Evolutionary conservation across 2,329 filamentous ascomycete species (phyloP).

Genomic region (Fusarium domesticum): DNA sequence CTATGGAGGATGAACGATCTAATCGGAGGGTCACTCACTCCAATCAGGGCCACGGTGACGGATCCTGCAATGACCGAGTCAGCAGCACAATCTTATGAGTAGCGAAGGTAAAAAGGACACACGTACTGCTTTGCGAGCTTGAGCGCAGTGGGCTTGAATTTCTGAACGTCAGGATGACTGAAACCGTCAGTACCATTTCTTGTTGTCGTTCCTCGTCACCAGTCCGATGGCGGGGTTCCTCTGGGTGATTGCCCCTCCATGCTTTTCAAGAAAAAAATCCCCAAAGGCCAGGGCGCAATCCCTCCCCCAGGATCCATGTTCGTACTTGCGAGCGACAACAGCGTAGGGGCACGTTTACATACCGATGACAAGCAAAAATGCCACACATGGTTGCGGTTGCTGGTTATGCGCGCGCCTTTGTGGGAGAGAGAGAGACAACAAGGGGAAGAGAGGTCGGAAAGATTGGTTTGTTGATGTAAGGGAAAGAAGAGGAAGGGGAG

Average conservation of each 20-base stretch:
- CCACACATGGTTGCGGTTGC: slow-evolving; percentile 74
- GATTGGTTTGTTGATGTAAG: neutral
- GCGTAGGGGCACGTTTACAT: slow-evolving; percentile 19
- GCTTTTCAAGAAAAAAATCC: slow-evolving; percentile 22
- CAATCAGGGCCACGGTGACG: slow-evolving; percentile 97
- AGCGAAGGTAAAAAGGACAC: neutral
- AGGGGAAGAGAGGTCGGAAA: slow-evolving; percentile 2
- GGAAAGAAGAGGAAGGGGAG: slow-evolving; percentile 7
- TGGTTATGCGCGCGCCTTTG: slow-evolving; percentile 7
- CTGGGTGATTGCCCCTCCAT: slow-evolving; percentile 30
- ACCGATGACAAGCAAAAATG: slow-evolving; percentile 95
- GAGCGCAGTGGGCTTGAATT: slow-evolving; percentile 93
- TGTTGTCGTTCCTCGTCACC: slow-evolving; percentile 6
- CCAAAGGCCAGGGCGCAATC: neutral
- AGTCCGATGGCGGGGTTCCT: slow-evolving; percentile 20
- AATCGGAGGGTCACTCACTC: slow-evolving; percentile 63
- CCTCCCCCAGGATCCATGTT: slow-evolving; percentile 21
- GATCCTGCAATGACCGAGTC: slow-evolving; percentile 54
- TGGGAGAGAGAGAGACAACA: slow-evolving; percentile 13
- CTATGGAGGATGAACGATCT: slow-evolving; percentile 1
- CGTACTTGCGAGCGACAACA: slow-evolving; percentile 1
- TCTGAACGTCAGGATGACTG: slow-evolving; percentile 87
- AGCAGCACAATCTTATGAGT: slow-evolving; percentile 5
- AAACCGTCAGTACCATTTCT: slow-evolving; percentile 20
- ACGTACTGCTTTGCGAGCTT: slow-evolving; percentile 89